Evolutionary conservation across 2,329 filamentous ascomycete genomes (phyloP).

Genomic region (Elsinoe arachidis): DNA sequence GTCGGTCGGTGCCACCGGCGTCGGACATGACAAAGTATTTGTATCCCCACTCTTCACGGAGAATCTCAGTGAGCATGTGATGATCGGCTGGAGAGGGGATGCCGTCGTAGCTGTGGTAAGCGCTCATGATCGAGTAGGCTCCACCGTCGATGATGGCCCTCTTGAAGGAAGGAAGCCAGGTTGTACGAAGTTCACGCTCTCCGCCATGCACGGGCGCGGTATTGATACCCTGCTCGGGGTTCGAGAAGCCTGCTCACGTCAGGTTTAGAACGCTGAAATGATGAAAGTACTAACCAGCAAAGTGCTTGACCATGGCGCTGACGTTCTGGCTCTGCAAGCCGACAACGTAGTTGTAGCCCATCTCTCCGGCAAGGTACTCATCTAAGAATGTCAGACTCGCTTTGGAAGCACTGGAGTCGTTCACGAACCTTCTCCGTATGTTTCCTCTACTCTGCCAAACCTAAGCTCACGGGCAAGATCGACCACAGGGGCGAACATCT

Average conservation of each 20-base stretch:
- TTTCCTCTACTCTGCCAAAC: slow-evolving; percentile 67
- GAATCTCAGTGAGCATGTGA: slow-evolving; percentile 58
- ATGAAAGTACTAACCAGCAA: slow-evolving; percentile 38
- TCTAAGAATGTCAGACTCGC: slow-evolving; percentile 32
- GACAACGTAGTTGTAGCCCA: slow-evolving; percentile 52
- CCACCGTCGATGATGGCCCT: slow-evolving; percentile 61
- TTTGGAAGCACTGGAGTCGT: too few species aligned
- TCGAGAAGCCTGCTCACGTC: slow-evolving; percentile 41
- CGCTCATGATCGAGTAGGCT: slow-evolving; percentile 61
- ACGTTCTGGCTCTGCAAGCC: slow-evolving; percentile 58
- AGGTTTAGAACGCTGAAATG: too few species aligned
- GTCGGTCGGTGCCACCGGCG: slow-evolving; percentile 60
- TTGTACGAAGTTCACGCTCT: slow-evolving; percentile 47
- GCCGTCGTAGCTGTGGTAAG: slow-evolving; percentile 65
- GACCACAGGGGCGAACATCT: slow-evolving; percentile 62
- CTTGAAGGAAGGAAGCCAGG: slow-evolving; percentile 53
- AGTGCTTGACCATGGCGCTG: slow-evolving; percentile 67
- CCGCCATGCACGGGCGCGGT: slow-evolving; percentile 52
- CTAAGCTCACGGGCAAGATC: slow-evolving; percentile 64
- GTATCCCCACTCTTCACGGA: slow-evolving; percentile 64
- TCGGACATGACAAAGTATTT: slow-evolving; percentile 60
- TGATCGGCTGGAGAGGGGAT: slow-evolving; percentile 58
- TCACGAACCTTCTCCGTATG: slow-evolving; percentile 47
- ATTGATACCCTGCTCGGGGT: slow-evolving; percentile 65
- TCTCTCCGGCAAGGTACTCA: slow-evolving; percentile 57